Evolutionary conservation across 192 early-diverging fungal species (phyloP).

Genomic region (Coemansia sp.): DNA sequence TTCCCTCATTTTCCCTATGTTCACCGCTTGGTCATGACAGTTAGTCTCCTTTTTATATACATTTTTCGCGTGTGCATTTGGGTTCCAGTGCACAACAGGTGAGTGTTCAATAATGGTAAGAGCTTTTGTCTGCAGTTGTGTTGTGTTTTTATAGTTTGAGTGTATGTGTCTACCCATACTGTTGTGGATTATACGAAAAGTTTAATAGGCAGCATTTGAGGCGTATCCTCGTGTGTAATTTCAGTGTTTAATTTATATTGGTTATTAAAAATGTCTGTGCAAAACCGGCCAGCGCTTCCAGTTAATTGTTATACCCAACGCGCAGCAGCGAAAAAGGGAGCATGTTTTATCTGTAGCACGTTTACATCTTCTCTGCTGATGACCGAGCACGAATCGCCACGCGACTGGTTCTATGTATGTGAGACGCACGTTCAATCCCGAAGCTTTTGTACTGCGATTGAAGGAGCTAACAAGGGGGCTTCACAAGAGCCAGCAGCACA

Average conservation of each 20-base stretch:
- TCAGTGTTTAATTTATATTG: not conserved
- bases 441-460: constrained; percentile 13
- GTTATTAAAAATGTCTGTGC: constrained; percentile 10
- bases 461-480: not conserved
- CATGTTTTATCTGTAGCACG: constrained; percentile 29
- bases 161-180: too few relatives aligned
- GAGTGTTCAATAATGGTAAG: constrained; percentile 1
- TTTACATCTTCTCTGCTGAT: constrained; percentile 20
- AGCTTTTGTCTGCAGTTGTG: not conserved
- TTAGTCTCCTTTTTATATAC: not conserved
- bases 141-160: too few relatives aligned
- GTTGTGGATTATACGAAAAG: too few relatives aligned
- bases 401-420: constrained; percentile 48
- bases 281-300: constrained; percentile 17
- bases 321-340: constrained; percentile 22
- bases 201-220: too few relatives aligned
- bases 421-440: not conserved
- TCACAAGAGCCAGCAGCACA: not conserved
- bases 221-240: not conserved
- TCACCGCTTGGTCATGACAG: too few relatives aligned
- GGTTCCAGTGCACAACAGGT: not conserved
- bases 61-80: not conserved
- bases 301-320: constrained; percentile 29
- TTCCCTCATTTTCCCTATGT: too few relatives aligned
- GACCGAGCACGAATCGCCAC: constrained; percentile 13